Evolutionary conservation across 495 filamentous ascomycete species (phyloP).

Genomic region (Peziza echinospora): DNA sequence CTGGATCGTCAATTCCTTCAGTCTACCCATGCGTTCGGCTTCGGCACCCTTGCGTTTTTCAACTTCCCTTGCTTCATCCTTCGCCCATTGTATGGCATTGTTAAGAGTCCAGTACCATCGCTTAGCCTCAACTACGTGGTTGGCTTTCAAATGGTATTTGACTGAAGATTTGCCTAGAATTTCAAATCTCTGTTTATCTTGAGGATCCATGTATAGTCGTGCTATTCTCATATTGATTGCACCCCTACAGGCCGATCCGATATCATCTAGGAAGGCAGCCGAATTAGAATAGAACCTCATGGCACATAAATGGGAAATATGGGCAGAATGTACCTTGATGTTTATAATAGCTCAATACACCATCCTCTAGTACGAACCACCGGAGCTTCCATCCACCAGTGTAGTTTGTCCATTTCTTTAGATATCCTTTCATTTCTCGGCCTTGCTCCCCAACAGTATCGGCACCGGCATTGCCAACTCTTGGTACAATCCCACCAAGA

Average conservation of each 20-base stretch:
- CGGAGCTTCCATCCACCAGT: conserved; percentile 85
- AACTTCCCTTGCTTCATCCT: conserved; percentile 85
- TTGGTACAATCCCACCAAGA: conserved; percentile 36
- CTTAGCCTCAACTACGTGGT: conserved; percentile 83
- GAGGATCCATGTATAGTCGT: conserved; percentile 77
- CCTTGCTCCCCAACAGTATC: conserved; percentile 34
- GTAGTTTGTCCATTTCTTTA: conserved; percentile 99
- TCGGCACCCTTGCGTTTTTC: conserved; percentile 50
- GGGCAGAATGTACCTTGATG: conserved; percentile 76
- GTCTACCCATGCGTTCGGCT: conserved; percentile 56
- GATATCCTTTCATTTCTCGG: conserved; percentile 90
- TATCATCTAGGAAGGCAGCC: not conserved
- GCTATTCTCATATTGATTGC: conserved; percentile 18
- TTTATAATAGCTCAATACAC: conserved; percentile 96
- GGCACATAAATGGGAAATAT: too few relatives aligned
- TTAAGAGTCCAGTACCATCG: conserved; percentile 97
- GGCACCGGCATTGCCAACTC: conserved; percentile 28
- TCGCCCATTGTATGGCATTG: conserved; percentile 94
- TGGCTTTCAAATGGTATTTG: conserved; percentile 91
- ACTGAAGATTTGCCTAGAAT: conserved; percentile 97
- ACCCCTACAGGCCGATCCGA: not conserved
- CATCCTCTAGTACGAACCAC: conserved; percentile 96
- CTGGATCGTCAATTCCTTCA: conserved; percentile 11
- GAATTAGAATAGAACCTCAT: too few relatives aligned
- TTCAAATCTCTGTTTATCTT: conserved; percentile 92